These are phyloP conservation scores for Ambrosia trifida DNA, from an alignment of 129 eudicot genomes.

Conservation along the genomic window DNA sequence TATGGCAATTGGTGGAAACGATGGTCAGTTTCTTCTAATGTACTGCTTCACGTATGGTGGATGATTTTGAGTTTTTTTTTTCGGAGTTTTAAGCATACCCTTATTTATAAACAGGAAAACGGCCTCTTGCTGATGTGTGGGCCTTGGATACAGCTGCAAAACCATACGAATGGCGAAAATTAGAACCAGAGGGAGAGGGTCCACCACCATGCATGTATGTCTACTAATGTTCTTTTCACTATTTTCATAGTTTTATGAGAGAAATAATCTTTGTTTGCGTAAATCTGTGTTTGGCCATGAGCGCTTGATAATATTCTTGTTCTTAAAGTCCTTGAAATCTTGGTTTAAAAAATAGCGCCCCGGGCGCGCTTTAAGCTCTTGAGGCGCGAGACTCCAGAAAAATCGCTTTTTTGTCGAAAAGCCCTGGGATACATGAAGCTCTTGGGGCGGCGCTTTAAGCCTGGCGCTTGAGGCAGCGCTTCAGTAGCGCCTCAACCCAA, in stretches of 20 bases:
- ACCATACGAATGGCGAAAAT: slow-evolving; percentile 90
- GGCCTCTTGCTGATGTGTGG: slow-evolving; percentile 99
- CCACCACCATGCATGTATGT: slow-evolving; percentile 91
- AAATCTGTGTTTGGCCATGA: slow-evolving; percentile 13
- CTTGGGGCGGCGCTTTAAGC: too few relatives aligned
- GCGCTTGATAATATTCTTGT: slow-evolving; percentile 4
- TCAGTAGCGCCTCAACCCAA: too few relatives aligned
- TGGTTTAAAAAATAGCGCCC: too few relatives aligned
- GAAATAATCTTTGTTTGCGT: neutral
- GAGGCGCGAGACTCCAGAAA: too few relatives aligned
- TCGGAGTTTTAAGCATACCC: slow-evolving; percentile 39
- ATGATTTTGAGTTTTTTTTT: slow-evolving; percentile 19
- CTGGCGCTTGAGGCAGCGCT: too few relatives aligned
- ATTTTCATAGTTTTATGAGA: slow-evolving; percentile 5
- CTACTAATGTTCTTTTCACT: neutral
- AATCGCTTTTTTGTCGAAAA: too few relatives aligned
- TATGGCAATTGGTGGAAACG: slow-evolving; percentile 99
- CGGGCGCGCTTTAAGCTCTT: too few relatives aligned
- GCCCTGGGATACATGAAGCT: too few relatives aligned
- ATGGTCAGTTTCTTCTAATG: slow-evolving; percentile 59
- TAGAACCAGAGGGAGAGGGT: slow-evolving; percentile 96
- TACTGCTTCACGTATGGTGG: slow-evolving; percentile 39
- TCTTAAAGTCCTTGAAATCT: neutral
- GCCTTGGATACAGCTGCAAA: slow-evolving; percentile 99
- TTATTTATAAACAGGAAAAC: slow-evolving; percentile 63